phyloP scores from a whole-genome alignment of 306 rosid species.

The Cicer yamashitae region DNA sequence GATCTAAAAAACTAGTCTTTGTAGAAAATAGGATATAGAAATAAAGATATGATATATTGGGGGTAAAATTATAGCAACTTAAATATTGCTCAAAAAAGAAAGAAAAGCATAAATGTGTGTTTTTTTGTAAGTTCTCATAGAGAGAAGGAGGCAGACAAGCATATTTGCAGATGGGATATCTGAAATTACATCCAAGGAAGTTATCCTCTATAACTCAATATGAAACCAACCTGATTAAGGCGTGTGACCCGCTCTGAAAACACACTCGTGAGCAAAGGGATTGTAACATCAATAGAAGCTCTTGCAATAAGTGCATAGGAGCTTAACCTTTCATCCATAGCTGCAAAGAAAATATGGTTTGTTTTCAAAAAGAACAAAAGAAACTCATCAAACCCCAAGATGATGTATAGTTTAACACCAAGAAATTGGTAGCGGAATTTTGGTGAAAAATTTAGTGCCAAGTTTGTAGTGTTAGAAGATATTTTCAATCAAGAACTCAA shows the following conservation, averaged over 20 bases:
- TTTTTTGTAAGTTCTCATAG: neutral
- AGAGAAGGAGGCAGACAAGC: constrained; percentile 19
- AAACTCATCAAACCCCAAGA: constrained; percentile 35
- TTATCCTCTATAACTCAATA: constrained; percentile 32
- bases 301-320: constrained; percentile 95
- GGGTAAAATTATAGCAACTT: neutral
- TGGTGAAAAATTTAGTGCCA: neutral
- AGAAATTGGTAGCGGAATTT: neutral
- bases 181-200: constrained; percentile 19
- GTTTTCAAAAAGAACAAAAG: constrained; percentile 1
- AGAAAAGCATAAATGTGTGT: neutral
- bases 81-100: constrained; percentile 1
- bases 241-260: constrained; percentile 72
- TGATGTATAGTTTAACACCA: neutral
- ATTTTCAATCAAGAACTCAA: constrained; percentile 33
- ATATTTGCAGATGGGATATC: neutral
- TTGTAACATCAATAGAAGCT: constrained; percentile 74
- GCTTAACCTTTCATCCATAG: constrained; percentile 95
- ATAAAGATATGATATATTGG: neutral
- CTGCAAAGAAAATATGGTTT: constrained; percentile 58
- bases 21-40: constrained; percentile 8
- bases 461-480: constrained; percentile 1
- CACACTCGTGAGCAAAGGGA: constrained; percentile 73
- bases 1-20: neutral
- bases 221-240: constrained; percentile 74